phyloP scores from a whole-genome alignment of 371 early-diverging fungal species.

The Basidiobolus meristosporus region DNA sequence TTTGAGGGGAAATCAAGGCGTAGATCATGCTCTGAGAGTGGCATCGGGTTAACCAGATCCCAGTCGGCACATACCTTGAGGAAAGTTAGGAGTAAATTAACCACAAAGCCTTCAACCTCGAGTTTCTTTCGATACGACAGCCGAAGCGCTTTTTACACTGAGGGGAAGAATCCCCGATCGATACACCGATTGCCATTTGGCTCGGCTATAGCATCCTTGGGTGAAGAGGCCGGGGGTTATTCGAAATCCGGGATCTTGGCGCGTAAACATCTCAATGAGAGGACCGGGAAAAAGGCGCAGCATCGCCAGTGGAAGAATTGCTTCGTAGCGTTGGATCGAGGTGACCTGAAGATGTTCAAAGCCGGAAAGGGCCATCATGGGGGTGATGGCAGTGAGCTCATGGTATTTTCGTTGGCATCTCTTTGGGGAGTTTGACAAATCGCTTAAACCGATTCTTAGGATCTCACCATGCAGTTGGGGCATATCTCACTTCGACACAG shows the following conservation, averaged over 20 bases:
- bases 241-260: slow-evolving; percentile 37
- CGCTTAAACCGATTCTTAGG: background rate
- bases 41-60: slow-evolving; percentile 3
- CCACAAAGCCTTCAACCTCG: background rate
- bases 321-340: slow-evolving; percentile 45
- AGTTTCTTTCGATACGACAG: background rate
- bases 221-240: background rate
- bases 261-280: slow-evolving; percentile 67
- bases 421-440: slow-evolving; percentile 1
- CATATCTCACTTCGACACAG: slow-evolving; percentile 53
- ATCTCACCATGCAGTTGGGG: slow-evolving; percentile 18
- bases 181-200: too few relatives aligned
- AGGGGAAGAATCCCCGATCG: background rate
- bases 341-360: slow-evolving; percentile 59
- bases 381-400: slow-evolving; percentile 8
- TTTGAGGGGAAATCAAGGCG: slow-evolving; percentile 1
- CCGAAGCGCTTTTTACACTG: slow-evolving; percentile 1
- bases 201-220: background rate
- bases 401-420: background rate
- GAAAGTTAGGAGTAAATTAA: background rate
- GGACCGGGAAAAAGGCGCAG: slow-evolving; percentile 54
- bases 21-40: background rate
- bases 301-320: slow-evolving; percentile 77
- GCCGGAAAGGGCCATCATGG: slow-evolving; percentile 21
- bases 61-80: slow-evolving; percentile 6